Evolutionary conservation across 352 stramenopile genomes (phyloP).

Genomic region (Phytophthora sp.): DNA sequence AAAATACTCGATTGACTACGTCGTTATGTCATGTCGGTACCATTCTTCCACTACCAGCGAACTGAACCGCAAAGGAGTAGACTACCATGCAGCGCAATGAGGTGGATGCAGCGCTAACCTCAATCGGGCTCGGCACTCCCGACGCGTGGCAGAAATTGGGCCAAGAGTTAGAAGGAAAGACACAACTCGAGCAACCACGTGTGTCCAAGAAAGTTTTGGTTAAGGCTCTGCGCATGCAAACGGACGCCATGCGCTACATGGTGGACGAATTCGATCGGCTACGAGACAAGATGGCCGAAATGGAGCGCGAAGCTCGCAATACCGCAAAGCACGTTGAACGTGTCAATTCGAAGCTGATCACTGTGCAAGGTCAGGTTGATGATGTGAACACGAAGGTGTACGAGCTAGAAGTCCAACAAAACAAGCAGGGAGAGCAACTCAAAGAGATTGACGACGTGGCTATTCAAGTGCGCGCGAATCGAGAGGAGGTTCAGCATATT

Average conservation of each 20-base stretch:
- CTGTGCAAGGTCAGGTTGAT: slow-evolving; percentile 76
- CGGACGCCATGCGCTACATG: slow-evolving; percentile 84
- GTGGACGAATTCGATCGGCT: slow-evolving; percentile 86
- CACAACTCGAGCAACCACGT: slow-evolving; percentile 74
- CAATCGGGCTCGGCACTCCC: slow-evolving; percentile 71
- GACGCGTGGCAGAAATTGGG: slow-evolving; percentile 84
- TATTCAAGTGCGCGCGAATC: slow-evolving; percentile 47
- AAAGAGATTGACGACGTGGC: slow-evolving; percentile 79
- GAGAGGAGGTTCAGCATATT: slow-evolving; percentile 57
- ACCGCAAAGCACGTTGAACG: slow-evolving; percentile 82
- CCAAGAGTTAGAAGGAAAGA: slow-evolving; percentile 82
- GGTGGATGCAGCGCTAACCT: slow-evolving; percentile 66
- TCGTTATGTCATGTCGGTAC: not conserved
- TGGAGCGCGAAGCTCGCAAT: slow-evolving; percentile 79
- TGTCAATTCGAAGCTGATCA: slow-evolving; percentile 79
- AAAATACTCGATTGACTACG: slow-evolving; percentile 25
- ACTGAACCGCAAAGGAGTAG: not conserved
- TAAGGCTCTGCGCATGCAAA: slow-evolving; percentile 84
- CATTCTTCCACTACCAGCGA: slow-evolving; percentile 14
- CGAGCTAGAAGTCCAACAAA: slow-evolving; percentile 66
- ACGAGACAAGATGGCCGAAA: slow-evolving; percentile 72
- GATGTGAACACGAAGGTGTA: slow-evolving; percentile 67
- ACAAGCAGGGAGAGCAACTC: slow-evolving; percentile 66
- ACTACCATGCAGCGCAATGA: slow-evolving; percentile 84
- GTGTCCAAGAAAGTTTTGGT: slow-evolving; percentile 87